Evolutionary conservation across 2,329 filamentous ascomycete species (phyloP).

Genomic region (Aspergillus pseudoterreus): DNA sequence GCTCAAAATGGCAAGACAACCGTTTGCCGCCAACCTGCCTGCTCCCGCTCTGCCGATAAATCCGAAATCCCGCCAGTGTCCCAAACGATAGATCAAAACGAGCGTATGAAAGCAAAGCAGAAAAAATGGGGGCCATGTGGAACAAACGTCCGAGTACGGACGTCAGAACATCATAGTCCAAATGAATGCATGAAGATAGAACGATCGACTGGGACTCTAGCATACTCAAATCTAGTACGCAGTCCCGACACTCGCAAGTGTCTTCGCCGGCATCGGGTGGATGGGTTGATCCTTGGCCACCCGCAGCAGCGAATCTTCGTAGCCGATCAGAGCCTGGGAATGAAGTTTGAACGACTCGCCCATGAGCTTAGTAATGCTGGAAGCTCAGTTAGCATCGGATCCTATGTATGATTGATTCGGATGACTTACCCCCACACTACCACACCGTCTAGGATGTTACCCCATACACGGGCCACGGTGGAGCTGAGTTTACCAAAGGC

Average conservation of each 20-base stretch:
- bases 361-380: slow-evolving; percentile 70
- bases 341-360: slow-evolving; percentile 97
- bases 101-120: slow-evolving; percentile 27
- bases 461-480: slow-evolving; percentile 93
- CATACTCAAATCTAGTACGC: slow-evolving; percentile 31
- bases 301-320: slow-evolving; percentile 64
- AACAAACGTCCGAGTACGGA: neutral
- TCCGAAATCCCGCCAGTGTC: slow-evolving; percentile 33
- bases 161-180: neutral
- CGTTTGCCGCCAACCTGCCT: slow-evolving; percentile 34
- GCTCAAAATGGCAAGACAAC: too few species aligned
- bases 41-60: slow-evolving; percentile 33
- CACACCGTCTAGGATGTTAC: slow-evolving; percentile 96
- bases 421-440: slow-evolving; percentile 95
- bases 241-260: slow-evolving; percentile 41
- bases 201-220: slow-evolving; percentile 12
- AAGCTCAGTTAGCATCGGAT: slow-evolving; percentile 42
- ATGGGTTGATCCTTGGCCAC: slow-evolving; percentile 40
- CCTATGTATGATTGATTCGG: slow-evolving; percentile 3
- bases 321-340: slow-evolving; percentile 88
- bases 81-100: slow-evolving; percentile 38
- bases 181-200: neutral
- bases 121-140: slow-evolving; percentile 15
- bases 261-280: slow-evolving; percentile 42
- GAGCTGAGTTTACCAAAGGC: slow-evolving; percentile 84